Base-by-base conservation (phyloP, 495 filamentous ascomycete species). In the Polyplosphaeria fusca region DNA sequence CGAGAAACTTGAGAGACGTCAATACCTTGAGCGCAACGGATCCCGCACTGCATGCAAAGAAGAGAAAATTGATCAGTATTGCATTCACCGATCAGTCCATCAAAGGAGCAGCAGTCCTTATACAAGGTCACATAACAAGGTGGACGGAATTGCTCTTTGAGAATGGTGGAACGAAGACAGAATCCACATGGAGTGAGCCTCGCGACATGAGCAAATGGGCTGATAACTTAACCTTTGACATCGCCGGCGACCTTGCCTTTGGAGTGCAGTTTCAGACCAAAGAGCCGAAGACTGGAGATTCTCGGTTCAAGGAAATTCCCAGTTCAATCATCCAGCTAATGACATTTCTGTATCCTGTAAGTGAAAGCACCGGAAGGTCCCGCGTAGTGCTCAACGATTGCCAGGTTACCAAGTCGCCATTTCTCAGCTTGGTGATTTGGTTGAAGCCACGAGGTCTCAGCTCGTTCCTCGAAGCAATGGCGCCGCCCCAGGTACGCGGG, bases 241-340 rank as follows among this genome's bases (percentile, higher is more conserved):
- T 87, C 13, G 79, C 89, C 64, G 85, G 85, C 3, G 82, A 87
- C 27, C 61, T 89, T 2, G 77, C 76, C 54, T 89, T 88, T 64
- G 84, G 82, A 11, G 84, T 85, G 64, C 73, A 79, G 11, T 87
- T 87, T 68, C 73, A 45, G 14, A 63, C 41, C 22, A 63, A 64
- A 44, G 55, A 64, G 40, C 44, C 45, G 1, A 51, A 58, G 38
- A n/a, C n/a, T n/a, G 56, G 47, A 4, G 25, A 48, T 12, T 58
- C 46, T 28, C 26, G 30, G 5, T 46, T 45, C 47, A 53, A 64
- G 5, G 52, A 67, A n/a, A 47, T 74, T 18, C 49, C 63, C 1
- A 44, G 68, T 18, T 50, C 53, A 30, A 35, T 66, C 13, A 52
- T 59, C 16, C 37, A 27, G 18, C 58, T 69, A 16, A 37, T 62